These are phyloP conservation scores for Lactarius evosmus DNA, from an alignment of 768 basidiomycete species.

Conservation along the genomic window DNA sequence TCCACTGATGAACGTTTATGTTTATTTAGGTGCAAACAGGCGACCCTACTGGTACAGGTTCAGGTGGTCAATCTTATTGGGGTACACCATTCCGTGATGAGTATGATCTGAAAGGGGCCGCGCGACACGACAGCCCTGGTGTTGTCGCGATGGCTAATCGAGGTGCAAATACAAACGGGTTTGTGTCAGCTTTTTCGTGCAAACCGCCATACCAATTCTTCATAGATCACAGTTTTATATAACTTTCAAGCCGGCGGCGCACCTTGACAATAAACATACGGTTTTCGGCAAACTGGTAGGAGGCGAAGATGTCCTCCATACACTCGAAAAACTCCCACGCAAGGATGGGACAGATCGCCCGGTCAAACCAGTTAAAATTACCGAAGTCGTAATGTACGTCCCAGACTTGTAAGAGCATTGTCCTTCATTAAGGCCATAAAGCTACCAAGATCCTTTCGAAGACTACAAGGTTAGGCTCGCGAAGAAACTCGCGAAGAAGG, in stretches of 20 bases:
- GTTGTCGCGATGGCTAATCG: slow-evolving; percentile 94
- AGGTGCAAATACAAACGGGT: slow-evolving; percentile 88
- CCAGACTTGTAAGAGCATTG: neutral
- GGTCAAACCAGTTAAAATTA: slow-evolving; percentile 79
- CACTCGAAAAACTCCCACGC: slow-evolving; percentile 74
- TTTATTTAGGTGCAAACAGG: slow-evolving; percentile 90
- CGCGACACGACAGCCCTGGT: slow-evolving; percentile 82
- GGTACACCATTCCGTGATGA: slow-evolving; percentile 96
- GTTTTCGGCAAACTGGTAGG: slow-evolving; percentile 98
- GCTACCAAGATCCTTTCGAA: slow-evolving; percentile 93
- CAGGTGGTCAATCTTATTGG: slow-evolving; percentile 92
- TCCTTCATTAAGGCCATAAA: slow-evolving; percentile 31
- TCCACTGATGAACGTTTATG: slow-evolving; percentile 12
- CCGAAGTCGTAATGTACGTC: slow-evolving; percentile 80
- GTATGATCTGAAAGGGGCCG: slow-evolving; percentile 82
- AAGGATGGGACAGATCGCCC: slow-evolving; percentile 88
- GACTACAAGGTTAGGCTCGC: slow-evolving; percentile 82
- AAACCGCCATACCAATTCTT: slow-evolving; percentile 8
- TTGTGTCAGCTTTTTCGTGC: slow-evolving; percentile 28
- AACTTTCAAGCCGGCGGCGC: slow-evolving; percentile 77
- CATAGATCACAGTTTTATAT: slow-evolving; percentile 88
- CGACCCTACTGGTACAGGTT: slow-evolving; percentile 93
- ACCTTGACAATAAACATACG: slow-evolving; percentile 91
- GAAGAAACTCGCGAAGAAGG: slow-evolving; percentile 67
- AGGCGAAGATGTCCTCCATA: slow-evolving; percentile 85